Base-by-base conservation (phyloP, 1,284 basidiomycete species). In the Cryptococcus deneoformans region DNA sequence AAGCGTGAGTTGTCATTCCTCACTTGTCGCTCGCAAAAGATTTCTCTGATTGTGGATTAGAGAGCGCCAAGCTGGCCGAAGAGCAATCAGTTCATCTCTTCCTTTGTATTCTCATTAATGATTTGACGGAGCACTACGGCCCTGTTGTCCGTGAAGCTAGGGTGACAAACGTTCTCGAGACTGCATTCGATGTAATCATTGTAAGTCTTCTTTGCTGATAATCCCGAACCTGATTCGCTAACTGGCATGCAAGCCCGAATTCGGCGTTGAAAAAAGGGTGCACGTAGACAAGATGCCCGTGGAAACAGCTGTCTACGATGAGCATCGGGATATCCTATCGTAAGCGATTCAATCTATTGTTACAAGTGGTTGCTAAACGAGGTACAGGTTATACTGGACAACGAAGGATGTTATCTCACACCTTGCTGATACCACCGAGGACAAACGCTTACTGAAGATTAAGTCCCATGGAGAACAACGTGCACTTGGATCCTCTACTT, bases 261-360 rank as follows among this genome's bases (percentile, higher is more conserved):
- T 96, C 70, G 90, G 91, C 49, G 94, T 99, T 68, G 96, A 99
- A 81, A 81, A 99, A 83, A 85, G 95, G 49, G 92, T 98, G 3
- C 95, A 99, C 70, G 90, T 95, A 49, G 96, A 99, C 77, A 93
- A 98, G 79, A 96, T 99, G 87, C 95, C 96, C 14, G 90, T 95
- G 55, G 90, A 94, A 87, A 95, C 94, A 69, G 89, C 91, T 68
- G 89, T 93, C 52, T 93, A 92, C 71, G 94, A 98, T 70, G 94
- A 97, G 78, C 89, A 93, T 77, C 83, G 83, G 9, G 88, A 95
- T 76, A 85, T 88, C 16, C 84, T 99, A 10, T 74, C 73, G 65
- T 74, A 50, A 59, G 58, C 49, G 29, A 29, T 29, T 29, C 29
- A 14, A 10, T 43, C 20, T 48, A 11, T 7, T 34, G 14, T 14